These are phyloP conservation scores for Spathaspora boniae DNA, from an alignment of 805 yeast species.

Conservation along the genomic window DNA sequence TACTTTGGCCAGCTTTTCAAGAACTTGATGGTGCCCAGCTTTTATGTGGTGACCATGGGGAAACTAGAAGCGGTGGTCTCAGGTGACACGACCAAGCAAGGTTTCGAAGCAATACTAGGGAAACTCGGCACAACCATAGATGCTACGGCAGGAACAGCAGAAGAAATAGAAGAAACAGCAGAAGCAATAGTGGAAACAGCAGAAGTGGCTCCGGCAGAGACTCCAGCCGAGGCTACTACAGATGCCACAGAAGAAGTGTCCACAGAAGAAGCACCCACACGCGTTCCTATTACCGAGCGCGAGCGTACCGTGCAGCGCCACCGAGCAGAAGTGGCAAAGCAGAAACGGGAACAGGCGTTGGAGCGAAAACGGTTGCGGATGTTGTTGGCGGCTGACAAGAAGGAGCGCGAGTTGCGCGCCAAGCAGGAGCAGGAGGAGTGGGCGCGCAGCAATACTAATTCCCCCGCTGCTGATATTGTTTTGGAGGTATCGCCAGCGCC, in stretches of 20 bases:
- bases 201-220: not conserved
- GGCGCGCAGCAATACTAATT: not conserved
- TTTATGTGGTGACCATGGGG: slow-evolving; percentile 51
- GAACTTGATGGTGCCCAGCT: slow-evolving; percentile 48
- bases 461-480: not conserved
- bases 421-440: slow-evolving; percentile 11
- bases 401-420: slow-evolving; percentile 34
- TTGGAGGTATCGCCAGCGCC: not conserved
- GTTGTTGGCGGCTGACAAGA: slow-evolving; percentile 50
- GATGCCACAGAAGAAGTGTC: slow-evolving; percentile 6
- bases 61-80: slow-evolving; percentile 42
- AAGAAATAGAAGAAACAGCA: slow-evolving; percentile 12
- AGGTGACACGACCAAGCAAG: slow-evolving; percentile 18
- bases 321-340: slow-evolving; percentile 10
- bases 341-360: slow-evolving; percentile 39
- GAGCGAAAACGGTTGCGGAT: slow-evolving; percentile 56
- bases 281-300: slow-evolving; percentile 4
- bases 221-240: slow-evolving; percentile 1
- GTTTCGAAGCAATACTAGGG: slow-evolving; percentile 2
- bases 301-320: slow-evolving; percentile 10
- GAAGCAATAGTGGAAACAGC: slow-evolving; percentile 1
- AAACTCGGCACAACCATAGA: slow-evolving; percentile 3
- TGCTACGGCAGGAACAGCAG: slow-evolving; percentile 2
- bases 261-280: slow-evolving; percentile 4
- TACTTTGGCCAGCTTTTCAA: slow-evolving; percentile 56